Percentiles rank a stretch among this genome's conserved stretches.
Conservation (phyloP, 2,329 filamentous ascomycete species). For the Penicillium occitanis region DNA sequence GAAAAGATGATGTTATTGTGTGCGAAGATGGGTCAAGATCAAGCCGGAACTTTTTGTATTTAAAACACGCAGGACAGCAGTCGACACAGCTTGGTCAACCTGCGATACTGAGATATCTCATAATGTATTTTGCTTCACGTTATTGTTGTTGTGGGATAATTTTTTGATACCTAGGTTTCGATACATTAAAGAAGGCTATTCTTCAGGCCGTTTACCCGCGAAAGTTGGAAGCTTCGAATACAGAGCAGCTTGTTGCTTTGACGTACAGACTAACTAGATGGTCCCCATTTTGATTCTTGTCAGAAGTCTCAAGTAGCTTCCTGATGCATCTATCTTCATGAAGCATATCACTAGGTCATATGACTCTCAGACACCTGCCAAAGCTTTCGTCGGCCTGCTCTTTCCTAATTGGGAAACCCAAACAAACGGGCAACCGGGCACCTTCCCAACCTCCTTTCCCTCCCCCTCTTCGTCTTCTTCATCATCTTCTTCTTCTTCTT, state of each 20-base stretch:
- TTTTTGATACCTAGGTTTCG: too few species aligned
- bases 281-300: too few species aligned
- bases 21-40: not conserved
- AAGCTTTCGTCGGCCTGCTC: not conserved
- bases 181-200: not conserved
- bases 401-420: constrained; percentile 3
- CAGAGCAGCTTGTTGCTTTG: not conserved
- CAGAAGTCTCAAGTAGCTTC: not conserved
- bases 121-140: not conserved
- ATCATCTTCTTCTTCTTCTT: not conserved
- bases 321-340: not conserved
- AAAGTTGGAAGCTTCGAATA: not conserved
- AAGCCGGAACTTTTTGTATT: not conserved
- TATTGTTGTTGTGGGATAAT: not conserved
- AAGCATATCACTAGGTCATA: not conserved
- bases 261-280: not conserved
- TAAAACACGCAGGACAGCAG: not conserved
- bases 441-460: not conserved
- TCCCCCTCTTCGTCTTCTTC: not conserved
- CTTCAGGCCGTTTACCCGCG: not conserved
- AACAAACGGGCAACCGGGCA: not conserved
- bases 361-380: not conserved
- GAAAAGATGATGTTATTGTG: not conserved
- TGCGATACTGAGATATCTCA: not conserved
- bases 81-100: not conserved